A percentile compares a stretch with the other conserved stretches of the same genome.
These are phyloP conservation scores for Nicotiana sylvestris DNA, from an alignment of 257 asterid genomes.

Conservation along the genomic window DNA sequence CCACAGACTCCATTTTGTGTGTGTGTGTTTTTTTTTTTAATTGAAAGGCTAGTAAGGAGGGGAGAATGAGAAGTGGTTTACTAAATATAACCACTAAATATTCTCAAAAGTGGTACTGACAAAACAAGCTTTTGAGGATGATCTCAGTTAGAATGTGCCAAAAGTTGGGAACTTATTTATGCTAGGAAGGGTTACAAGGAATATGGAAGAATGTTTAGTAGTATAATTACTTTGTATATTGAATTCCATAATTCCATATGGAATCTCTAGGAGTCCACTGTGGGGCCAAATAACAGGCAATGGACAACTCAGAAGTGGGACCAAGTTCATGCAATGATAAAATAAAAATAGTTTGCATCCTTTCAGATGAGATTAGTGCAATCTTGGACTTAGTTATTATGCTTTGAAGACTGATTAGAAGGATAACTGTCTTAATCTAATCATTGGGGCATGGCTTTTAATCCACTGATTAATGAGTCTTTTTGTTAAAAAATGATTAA, in stretches of 20 bases:
- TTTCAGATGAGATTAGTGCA: neutral
- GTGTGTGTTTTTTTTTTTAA: too few relatives aligned
- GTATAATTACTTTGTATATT: slow-evolving; percentile 42
- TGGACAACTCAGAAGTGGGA: slow-evolving; percentile 48
- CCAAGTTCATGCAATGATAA: slow-evolving; percentile 38
- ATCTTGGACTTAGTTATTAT: neutral
- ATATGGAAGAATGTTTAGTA: slow-evolving; percentile 16
- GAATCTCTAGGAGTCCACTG: slow-evolving; percentile 38
- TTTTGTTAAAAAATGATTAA: neutral
- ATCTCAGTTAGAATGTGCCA: slow-evolving; percentile 22
- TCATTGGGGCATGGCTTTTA: slow-evolving; percentile 4
- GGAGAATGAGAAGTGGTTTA: neutral
- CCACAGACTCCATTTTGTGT: slow-evolving; percentile 44
- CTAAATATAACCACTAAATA: neutral
- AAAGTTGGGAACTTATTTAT: slow-evolving; percentile 36
- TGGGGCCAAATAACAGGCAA: slow-evolving; percentile 50
- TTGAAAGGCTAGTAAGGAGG: neutral
- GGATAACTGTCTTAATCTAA: slow-evolving; percentile 5
- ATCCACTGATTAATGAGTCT: neutral
- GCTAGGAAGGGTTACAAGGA: slow-evolving; percentile 19
- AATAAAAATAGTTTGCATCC: slow-evolving; percentile 4
- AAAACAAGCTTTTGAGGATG: neutral
- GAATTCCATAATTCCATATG: slow-evolving; percentile 21
- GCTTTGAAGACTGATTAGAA: neutral
- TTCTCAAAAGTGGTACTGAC: neutral